Base-by-base conservation (phyloP, 352 stramenopile species). In the Elongisporangium anandrum region DNA sequence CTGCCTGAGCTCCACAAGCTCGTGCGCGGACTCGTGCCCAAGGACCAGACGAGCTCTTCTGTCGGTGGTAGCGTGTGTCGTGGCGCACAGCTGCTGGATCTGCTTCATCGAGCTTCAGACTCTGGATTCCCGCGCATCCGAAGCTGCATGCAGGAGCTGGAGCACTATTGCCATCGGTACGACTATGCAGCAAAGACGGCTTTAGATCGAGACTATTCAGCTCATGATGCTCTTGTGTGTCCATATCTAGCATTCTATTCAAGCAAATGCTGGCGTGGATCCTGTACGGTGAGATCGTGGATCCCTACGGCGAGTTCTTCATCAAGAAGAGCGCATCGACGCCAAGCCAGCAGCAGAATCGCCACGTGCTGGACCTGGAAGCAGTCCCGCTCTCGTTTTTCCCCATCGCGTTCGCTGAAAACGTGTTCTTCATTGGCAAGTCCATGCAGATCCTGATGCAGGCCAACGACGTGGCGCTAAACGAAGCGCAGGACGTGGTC, bases 211-310 rank as follows among this genome's bases (percentile, higher is more conserved):
- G 39, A 48, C n/a, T 21, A 19, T 50, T 57, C 0, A 47, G 12
- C 22, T 61, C 15, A 22, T 49, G 16, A 15, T 53, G n/a, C n/a
- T 53, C n/a, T 50, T 38, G 38, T 53, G 16, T 57, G 20, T 45
- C 49, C 5, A n/a, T 50, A 49, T 61, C 3, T 62, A 89, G 77
- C 17, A 77, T 92, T 4, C 54, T 92, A 22, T 91, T 79, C 29
- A 87, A 89, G 59, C 85, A 94, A 41, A 88, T 92, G n/a, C 54
- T 92, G n/a, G 69, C 79, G 52, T 94, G 82, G 82, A 90, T 94
- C 72, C 53, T 88, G 9, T 82, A 87, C 50, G 79, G 79, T 4
- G 76, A 89, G 24, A 69, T 91, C 26, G 60, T 88, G 9, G 85
- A 94, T 23, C 85, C 85, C 47, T 80, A 77, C 51, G 57, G 65